Conservation (phyloP, 176 grass and related monocot genomes). For the Musa schizocarpa region DNA sequence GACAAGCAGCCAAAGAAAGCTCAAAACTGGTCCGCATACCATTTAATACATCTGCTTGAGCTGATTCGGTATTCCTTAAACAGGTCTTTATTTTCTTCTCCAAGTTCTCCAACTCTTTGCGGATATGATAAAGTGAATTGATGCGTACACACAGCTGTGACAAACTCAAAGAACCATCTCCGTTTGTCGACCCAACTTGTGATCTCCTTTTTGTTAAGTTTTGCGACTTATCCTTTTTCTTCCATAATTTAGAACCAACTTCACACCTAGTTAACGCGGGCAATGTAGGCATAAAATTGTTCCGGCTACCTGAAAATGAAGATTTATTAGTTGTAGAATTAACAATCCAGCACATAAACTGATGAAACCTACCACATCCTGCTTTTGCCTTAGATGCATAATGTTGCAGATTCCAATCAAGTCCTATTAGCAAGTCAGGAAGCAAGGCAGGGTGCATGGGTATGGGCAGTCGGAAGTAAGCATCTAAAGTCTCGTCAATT, state of each 20-base stretch:
- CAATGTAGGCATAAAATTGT: constrained; percentile 61
- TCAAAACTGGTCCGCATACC: constrained; percentile 82
- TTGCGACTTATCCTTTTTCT: constrained; percentile 88
- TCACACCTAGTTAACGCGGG: constrained; percentile 77
- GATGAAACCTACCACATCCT: constrained; percentile 59
- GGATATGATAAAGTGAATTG: constrained; percentile 79
- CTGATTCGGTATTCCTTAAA: constrained; percentile 76
- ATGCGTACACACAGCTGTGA: constrained; percentile 78
- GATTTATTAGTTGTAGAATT: background rate
- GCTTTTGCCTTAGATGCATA: constrained; percentile 83
- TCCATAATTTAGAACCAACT: constrained; percentile 71
- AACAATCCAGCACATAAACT: background rate
- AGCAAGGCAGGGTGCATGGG: constrained; percentile 78
- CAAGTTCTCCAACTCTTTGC: constrained; percentile 67
- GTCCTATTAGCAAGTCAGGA: constrained; percentile 64
- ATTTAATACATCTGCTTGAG: constrained; percentile 69
- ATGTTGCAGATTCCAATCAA: constrained; percentile 78
- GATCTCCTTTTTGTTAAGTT: constrained; percentile 50
- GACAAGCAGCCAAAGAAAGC: constrained; percentile 58
- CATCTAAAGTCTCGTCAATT: constrained; percentile 88
- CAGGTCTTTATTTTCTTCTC: constrained; percentile 89
- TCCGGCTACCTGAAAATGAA: constrained; percentile 51
- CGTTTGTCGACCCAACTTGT: constrained; percentile 56
- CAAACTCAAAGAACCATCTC: constrained; percentile 48
- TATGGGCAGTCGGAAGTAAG: constrained; percentile 85